Evolutionary conservation across 768 basidiomycete species (phyloP).

Genomic region (Pulveroboletus ravenelii): DNA sequence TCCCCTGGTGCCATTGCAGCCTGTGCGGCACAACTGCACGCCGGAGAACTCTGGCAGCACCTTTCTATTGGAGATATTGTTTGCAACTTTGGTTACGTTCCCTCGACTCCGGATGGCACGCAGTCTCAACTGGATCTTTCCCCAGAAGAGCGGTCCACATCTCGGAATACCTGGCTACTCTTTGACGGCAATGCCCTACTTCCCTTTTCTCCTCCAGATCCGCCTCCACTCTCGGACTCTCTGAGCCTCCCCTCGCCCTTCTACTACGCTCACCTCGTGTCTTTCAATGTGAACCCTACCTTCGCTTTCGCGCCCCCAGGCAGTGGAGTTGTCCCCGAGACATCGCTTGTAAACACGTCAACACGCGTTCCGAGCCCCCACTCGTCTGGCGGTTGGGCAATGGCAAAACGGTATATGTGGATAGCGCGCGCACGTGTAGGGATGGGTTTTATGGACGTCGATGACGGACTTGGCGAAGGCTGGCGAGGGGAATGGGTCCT

Average conservation of each 20-base stretch:
- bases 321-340: conserved; percentile 38
- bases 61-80: conserved; percentile 76
- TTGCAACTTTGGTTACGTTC: conserved; percentile 77
- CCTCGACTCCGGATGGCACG: conserved; percentile 34
- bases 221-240: conserved; percentile 49
- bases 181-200: conserved; percentile 62
- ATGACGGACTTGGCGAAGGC: conserved; percentile 51
- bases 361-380: conserved; percentile 52
- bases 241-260: conserved; percentile 69
- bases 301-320: conserved; percentile 27
- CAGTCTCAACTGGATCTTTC: conserved; percentile 18
- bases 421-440: conserved; percentile 46
- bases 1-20: conserved; percentile 41
- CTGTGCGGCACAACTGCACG: conserved; percentile 68
- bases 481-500: conserved; percentile 78
- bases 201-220: conserved; percentile 53
- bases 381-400: conserved; percentile 53
- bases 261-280: conserved; percentile 69
- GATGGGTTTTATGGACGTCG: conserved; percentile 32
- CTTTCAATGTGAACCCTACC: conserved; percentile 24
- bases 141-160: conserved; percentile 16
- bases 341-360: conserved; percentile 39
- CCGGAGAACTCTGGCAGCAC: conserved; percentile 65
- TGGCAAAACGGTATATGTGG: conserved; percentile 65
- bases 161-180: conserved; percentile 60